Base-by-base conservation (phyloP, 148 eudicot genomes). In the Amaranthus palmeri region DNA sequence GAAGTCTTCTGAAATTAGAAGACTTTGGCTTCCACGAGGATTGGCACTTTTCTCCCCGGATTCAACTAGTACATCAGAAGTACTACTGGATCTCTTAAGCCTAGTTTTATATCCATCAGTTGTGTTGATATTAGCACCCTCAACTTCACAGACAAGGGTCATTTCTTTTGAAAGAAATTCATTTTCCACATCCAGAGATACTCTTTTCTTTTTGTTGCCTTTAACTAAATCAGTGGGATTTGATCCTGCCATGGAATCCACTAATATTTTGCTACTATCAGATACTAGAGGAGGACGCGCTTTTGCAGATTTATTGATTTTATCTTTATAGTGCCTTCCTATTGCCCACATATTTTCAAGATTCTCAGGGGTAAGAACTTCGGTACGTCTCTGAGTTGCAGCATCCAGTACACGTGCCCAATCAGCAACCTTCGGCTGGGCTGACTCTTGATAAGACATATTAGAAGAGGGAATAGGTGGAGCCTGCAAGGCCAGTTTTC, bases 271-370 rank as follows among this genome's bases (percentile, higher is more conserved):
- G 78, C 83, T 81, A 17, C 68, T 70, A 66, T 79, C 89, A 46
- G 66, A 52, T 65, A 68, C 67, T 61, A 40, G 79, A 51, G 81
- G 84, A 61, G 81, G 81, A 70, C 48, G 70, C 66, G 81, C 81
- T 78, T 70, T 73, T 18, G 78, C 74, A 72, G 83, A 71, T 76
- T 78, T 85, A 66, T 92, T 84, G 77, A 78, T 73, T 76, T 88
- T 95, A 61, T 86, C 88, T 82, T 91, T 86, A 78, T 89, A 89
- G 64, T 95, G 87, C 80, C 93, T 89, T 74, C 99, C 99, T 70
- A 76, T 89, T 48, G 99, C 82, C 99, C 97, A 92, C 97, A 91
- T 84, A 79, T 92, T 95, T 67, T 95, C 99, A 59, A 95, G 96
- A 85, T 91, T 95, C 76, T 95, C 99, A 76, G 99, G 97, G 81